Conservation (phyloP, 176 grass and related monocot genomes). For the Ampelocalamus luodianensis region DNA sequence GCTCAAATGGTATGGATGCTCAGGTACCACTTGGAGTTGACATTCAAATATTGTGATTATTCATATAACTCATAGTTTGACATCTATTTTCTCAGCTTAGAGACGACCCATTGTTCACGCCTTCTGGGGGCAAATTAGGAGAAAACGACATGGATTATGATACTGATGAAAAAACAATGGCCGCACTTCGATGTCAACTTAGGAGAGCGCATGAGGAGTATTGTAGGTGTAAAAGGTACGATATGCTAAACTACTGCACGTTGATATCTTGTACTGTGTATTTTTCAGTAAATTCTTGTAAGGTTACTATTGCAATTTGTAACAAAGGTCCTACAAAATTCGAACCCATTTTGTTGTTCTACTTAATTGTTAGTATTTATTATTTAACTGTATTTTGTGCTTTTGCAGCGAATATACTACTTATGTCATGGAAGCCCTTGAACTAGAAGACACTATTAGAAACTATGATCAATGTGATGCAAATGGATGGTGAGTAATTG, state of each 20-base stretch:
- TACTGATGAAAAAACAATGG: conserved; percentile 99
- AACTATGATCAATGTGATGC: conserved; percentile 85
- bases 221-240: conserved; percentile 93
- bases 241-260: not conserved
- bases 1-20: conserved; percentile 76
- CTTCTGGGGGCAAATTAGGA: conserved; percentile 92
- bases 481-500: conserved; percentile 88
- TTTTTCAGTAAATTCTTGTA: not conserved
- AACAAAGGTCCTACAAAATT: not conserved
- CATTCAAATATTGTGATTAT: conserved; percentile 17
- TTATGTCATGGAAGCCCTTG: conserved; percentile 93
- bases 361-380: not conserved
- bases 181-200: conserved; percentile 85
- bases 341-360: not conserved
- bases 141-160: conserved; percentile 99
- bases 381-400: conserved; percentile 39
- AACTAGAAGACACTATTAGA: conserved; percentile 95
- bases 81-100: conserved; percentile 53
- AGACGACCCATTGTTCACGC: conserved; percentile 93
- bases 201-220: conserved; percentile 97
- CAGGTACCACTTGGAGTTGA: conserved; percentile 25
- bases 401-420: conserved; percentile 87
- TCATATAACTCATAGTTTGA: conserved; percentile 36
- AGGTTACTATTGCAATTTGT: not conserved
- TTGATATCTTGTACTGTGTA: not conserved